Percentiles rank a stretch among this genome's conserved stretches.
Evolutionary conservation across 2,329 filamentous ascomycete genomes (phyloP).

Genomic region (Botrytis deweyae): DNA sequence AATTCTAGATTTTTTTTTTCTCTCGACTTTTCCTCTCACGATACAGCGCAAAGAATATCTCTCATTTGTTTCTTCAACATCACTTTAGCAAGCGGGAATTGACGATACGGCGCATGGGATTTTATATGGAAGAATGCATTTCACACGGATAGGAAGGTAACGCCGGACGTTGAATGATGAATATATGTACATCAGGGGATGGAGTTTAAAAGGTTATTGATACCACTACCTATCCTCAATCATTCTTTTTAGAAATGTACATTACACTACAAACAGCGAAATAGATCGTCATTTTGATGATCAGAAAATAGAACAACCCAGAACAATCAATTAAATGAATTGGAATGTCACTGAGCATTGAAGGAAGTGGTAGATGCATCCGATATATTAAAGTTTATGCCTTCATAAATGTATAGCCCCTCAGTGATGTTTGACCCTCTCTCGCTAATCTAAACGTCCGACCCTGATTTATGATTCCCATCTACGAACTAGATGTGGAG

Average conservation of each 20-base stretch:
- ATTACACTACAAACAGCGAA: neutral
- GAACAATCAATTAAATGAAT: neutral
- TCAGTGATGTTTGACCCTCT: neutral
- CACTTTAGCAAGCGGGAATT: slow-evolving; percentile 7
- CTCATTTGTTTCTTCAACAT: neutral
- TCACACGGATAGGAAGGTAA: neutral
- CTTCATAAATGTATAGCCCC: neutral
- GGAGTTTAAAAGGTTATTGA: neutral
- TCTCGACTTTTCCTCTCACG: neutral
- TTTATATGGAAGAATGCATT: neutral
- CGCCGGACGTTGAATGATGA: neutral
- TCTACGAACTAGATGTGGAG: neutral
- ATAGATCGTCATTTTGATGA: neutral
- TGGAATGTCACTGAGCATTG: neutral
- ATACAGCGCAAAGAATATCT: neutral
- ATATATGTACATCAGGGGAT: neutral
- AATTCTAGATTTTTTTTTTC: slow-evolving; percentile 22
- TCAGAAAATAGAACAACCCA: neutral
- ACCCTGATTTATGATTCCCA: neutral
- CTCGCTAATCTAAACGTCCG: neutral
- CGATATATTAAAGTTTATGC: neutral
- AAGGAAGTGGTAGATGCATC: neutral
- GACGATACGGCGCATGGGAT: neutral
- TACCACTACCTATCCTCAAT: neutral
- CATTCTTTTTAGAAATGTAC: neutral